Evolutionary conservation across 192 early-diverging fungal genomes (phyloP).

Genomic region (Coemansia sp.): DNA sequence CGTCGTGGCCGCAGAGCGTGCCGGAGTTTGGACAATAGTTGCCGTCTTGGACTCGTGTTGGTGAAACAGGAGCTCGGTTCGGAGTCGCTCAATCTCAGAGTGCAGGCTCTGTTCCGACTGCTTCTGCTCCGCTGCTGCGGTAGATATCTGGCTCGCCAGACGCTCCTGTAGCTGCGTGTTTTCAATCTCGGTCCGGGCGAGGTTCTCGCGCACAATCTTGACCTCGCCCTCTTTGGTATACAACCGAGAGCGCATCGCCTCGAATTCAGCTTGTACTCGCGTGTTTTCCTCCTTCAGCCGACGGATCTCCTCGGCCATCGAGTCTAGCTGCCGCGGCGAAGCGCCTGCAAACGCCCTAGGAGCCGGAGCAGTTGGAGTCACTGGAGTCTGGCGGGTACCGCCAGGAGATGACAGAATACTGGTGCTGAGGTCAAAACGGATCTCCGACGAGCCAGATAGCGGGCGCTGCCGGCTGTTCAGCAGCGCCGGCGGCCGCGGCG

Average conservation of each 20-base stretch:
- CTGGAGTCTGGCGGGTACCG: background rate
- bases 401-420: conserved; percentile 3
- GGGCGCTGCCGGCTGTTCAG: background rate
- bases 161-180: conserved; percentile 49
- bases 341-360: background rate
- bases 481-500: background rate
- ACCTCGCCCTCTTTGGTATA: conserved; percentile 50
- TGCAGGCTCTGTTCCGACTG: conserved; percentile 9
- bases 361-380: background rate
- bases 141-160: conserved; percentile 30
- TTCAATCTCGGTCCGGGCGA: conserved; percentile 46
- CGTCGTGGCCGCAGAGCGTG: background rate
- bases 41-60: conserved; percentile 28
- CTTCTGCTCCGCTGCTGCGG: background rate
- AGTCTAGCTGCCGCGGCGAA: background rate
- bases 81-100: conserved; percentile 37
- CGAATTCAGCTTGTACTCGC: conserved; percentile 17
- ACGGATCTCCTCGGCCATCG: conserved; percentile 18
- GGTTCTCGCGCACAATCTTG: conserved; percentile 42
- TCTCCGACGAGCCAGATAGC: background rate
- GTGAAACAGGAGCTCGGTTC: conserved; percentile 35
- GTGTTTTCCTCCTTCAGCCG: conserved; percentile 29
- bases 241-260: conserved; percentile 29
- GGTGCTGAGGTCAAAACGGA: conserved; percentile 7
- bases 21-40: background rate